Evolutionary conservation across 768 basidiomycete species (phyloP).

Genomic region (Suillus decipiens): DNA sequence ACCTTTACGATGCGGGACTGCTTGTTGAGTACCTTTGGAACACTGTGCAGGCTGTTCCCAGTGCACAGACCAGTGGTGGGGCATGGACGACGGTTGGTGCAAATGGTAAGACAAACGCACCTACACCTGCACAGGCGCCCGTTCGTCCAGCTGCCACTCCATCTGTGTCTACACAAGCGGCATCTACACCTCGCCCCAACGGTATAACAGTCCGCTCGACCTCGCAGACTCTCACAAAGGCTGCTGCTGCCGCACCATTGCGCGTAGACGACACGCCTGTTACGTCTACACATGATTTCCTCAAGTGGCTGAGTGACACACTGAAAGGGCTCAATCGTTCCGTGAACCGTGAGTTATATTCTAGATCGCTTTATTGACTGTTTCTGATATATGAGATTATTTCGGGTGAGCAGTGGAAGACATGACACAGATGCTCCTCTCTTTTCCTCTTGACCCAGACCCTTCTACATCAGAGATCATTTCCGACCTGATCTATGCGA

Average conservation of each 20-base stretch:
- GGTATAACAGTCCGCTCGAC: slow-evolving; percentile 40
- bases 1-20: neutral
- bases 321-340: slow-evolving; percentile 68
- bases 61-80: slow-evolving; percentile 41
- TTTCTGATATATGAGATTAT: neutral
- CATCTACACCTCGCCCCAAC: slow-evolving; percentile 39
- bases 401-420: slow-evolving; percentile 73
- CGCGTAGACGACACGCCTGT: slow-evolving; percentile 64
- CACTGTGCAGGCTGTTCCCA: slow-evolving; percentile 32
- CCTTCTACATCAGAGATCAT: slow-evolving; percentile 86
- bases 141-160: slow-evolving; percentile 38
- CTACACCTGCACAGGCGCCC: slow-evolving; percentile 20
- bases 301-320: slow-evolving; percentile 87
- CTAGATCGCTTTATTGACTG: neutral
- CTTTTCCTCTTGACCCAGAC: slow-evolving; percentile 91
- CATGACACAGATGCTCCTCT: slow-evolving; percentile 91
- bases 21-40: slow-evolving; percentile 14
- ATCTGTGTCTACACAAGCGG: slow-evolving; percentile 29
- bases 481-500: slow-evolving; percentile 91
- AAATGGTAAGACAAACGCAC: slow-evolving; percentile 57
- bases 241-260: slow-evolving; percentile 27
- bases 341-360: slow-evolving; percentile 50
- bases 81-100: slow-evolving; percentile 90
- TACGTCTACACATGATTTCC: slow-evolving; percentile 84
- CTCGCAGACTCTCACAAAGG: slow-evolving; percentile 35